A percentile compares a stretch with the other conserved stretches of the same genome.
Conservation (phyloP, 1,284 basidiomycete genomes). For the Quambalaria eucalypti region DNA sequence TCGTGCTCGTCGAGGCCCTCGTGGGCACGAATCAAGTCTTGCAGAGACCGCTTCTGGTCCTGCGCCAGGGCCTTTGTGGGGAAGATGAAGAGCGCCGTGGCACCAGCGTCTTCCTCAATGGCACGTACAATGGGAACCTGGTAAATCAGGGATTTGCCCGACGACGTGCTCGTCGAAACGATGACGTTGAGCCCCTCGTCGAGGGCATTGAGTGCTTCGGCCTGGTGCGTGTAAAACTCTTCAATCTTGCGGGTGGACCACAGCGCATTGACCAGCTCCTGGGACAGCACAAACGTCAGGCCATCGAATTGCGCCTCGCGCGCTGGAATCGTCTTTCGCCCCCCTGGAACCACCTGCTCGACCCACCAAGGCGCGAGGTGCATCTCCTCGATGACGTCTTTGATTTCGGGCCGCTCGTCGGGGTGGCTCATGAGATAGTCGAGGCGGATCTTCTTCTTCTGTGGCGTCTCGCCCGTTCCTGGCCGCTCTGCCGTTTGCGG, state of each 20-base stretch:
- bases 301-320: conserved; percentile 20
- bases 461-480: conserved; percentile 22
- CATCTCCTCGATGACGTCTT: conserved; percentile 31
- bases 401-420: conserved; percentile 26
- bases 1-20: conserved; percentile 58
- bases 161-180: conserved; percentile 80
- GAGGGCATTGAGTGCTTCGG: conserved; percentile 64
- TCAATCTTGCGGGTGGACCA: conserved; percentile 59
- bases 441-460: conserved; percentile 33
- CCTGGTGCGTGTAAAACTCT: conserved; percentile 69
- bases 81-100: conserved; percentile 77
- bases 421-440: conserved; percentile 33
- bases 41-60: conserved; percentile 59
- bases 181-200: conserved; percentile 63
- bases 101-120: conserved; percentile 57
- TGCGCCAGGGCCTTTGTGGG: conserved; percentile 90
- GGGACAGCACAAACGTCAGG: conserved; percentile 25
- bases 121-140: conserved; percentile 61
- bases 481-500: conserved; percentile 17
- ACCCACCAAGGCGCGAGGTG: conserved; percentile 36
- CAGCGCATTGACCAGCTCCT: conserved; percentile 57
- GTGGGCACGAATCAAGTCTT: conserved; percentile 55
- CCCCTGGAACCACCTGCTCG: conserved; percentile 44
- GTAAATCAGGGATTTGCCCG: conserved; percentile 80
- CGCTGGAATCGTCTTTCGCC: conserved; percentile 30